Base-by-base conservation (phyloP, 2,329 filamentous ascomycete species). In the Colletotrichum cordylinicola region DNA sequence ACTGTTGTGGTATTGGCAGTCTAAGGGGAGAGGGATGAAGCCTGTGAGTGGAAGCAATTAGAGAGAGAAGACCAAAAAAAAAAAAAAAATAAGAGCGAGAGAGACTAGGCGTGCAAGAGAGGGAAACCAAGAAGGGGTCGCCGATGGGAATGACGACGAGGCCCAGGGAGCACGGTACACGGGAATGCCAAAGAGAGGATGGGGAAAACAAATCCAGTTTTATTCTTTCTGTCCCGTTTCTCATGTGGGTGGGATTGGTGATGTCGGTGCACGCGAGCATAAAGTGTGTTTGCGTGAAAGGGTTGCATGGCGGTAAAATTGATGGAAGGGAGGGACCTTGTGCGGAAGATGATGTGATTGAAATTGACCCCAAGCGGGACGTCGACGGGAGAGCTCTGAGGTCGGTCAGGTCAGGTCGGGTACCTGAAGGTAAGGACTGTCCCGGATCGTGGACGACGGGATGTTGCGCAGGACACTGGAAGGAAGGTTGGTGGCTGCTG, bases 131-230 rank as follows among this genome's bases (percentile, higher is more conserved):
- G 43, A 24, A 33, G 21, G 24, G 52, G 37, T 33, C 35, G 12
- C 24, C 18, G 33, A 67, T 72, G 64, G 70, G 69, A 75, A 67
- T 67, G 62, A 67, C 70, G 72, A 62, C 16, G 29, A 48, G 67
- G 67, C 39, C 33, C 35, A 72, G 62, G 64, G 58, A 58, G 70
- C 70, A 65, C 58, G 70, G 74, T 27, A 74, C 69, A 31, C 69
- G 64, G 58, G 61, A 58, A 69, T 76, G 64, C 74, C 35, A 76
- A 68, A 74, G 70, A 68, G 64, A 74, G 43, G 70, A 76, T 76
- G 70, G 74, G 61, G 64, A 39, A 76, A 73, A 37, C 18, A 60
- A 65, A 74, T 35, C 35, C 67, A 70, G 67, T 61, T 52, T 48
- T 43, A 43, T 43, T 48, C 24, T n/a, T n/a, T n/a, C 31, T 18